Evolutionary conservation across 768 basidiomycete species (phyloP), one percentile per base, ranked within the genome.

Genomic region (Pisolithus microcarpus): DNA sequence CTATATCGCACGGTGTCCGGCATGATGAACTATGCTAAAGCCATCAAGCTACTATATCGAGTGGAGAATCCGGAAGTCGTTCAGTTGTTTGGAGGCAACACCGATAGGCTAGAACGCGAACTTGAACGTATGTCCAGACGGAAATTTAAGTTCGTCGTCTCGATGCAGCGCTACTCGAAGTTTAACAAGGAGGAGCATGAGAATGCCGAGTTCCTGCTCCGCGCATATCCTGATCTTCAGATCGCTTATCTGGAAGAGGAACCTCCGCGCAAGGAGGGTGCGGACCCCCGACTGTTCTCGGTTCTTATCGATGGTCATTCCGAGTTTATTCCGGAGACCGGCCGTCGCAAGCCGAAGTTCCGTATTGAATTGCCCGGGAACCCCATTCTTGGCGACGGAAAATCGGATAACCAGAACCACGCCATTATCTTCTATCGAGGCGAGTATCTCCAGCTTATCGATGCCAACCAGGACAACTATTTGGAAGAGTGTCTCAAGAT

Each of bases 1-100:
- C 81, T 99, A 18, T 98, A 99, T 66, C 84, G 96, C 57, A 99
- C 96, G 13, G 95, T 99, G 16, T 97, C 96, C 34, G 96, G 96
- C 47, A 97, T 99, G 91, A 98, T 98, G 96, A 99, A 99, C 73
- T 98, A 99, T 68, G 84, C 90, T 58, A 99, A 99, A 74, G 96
- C 96, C 11, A 98, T 99, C 82, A 99, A 99, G 67, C 74, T 99
- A 34, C 79, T 99, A n/a, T 95, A 98, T 69, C 91, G 95, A 51
- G 96, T 99, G 39, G 96, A 99, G 74, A 98, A 98, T 72, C 96
- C 96, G 7, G 96, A 99, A 69, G 90, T 99, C 44, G 96, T 99
- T 16, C 95, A 98, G 70, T 78, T 87, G 44, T 97, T 92, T 59
- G 95, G 96, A 38, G 95, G 94, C 13, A 98, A 98, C 71, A 96